Base-by-base conservation (phyloP, 371 early-diverging fungal species). In the Actinomortierella wolfii region DNA sequence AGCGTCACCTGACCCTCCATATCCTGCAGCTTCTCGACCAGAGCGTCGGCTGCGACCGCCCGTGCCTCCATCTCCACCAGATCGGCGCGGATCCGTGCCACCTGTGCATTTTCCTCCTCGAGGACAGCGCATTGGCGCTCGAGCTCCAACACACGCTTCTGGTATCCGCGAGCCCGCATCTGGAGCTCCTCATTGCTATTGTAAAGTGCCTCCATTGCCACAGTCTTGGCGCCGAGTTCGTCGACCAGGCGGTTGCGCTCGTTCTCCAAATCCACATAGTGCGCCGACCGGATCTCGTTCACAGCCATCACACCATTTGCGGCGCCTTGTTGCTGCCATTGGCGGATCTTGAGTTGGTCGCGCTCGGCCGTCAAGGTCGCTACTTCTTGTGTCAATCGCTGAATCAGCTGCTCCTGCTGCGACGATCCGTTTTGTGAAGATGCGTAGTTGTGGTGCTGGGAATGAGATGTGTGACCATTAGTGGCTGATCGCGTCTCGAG, bases 141-240 rank as follows among this genome's bases (percentile, higher is more conserved):
- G 1, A 71, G 59, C 26, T 71, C 73, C 73, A 66, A 71, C 13
- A 71, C 73, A 29, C 73, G 73, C 41, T 71, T 71, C 59, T 71
- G 62, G 51, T 71, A 71, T 18, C 66, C 66, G 39, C 55, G 59
- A 40, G 73, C 61, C 9, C 73, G 66, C 40, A 71, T 47, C 55
- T 52, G 59, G 20, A 71, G 44, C 7, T 47, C 57, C 34, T 71
- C 73, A 42, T 71, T 71, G 53, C 66, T 65, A 51, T 61, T 66
- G 66, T 59, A 66, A 17, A 71, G 59, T 14, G 65, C 66, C 47
- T 71, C 73, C 67, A 61, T 71, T 13, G 66, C 66, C 34, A 71
- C 73, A 0, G 73, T 71, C 52, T 71, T 71, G 21, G 46, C 51
- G 13, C 73, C 51, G 14, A 71, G 62, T 20, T 71, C 73, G 24